These are phyloP conservation scores for Cystobasidium slooffiae DNA, from an alignment of 1,284 basidiomycete genomes.

Conservation along the genomic window DNA sequence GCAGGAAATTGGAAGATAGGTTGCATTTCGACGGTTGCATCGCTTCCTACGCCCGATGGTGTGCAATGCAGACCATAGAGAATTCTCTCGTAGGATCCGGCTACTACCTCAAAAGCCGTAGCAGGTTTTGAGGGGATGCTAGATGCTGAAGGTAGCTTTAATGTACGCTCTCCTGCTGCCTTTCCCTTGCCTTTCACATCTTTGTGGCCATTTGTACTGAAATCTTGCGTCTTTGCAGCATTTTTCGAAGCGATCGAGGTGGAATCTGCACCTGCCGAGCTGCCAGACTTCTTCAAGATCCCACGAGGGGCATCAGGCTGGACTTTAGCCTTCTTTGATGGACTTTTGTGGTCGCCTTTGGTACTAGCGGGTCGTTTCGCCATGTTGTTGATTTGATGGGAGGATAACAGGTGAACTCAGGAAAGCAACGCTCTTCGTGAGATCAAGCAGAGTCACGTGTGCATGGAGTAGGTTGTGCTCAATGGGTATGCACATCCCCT, in stretches of 20 bases:
- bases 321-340: slow-evolving; percentile 18
- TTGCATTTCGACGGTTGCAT: slow-evolving; percentile 54
- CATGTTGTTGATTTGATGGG: slow-evolving; percentile 1
- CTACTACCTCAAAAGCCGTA: slow-evolving; percentile 79
- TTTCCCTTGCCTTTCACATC: slow-evolving; percentile 29
- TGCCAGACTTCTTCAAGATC: slow-evolving; percentile 15
- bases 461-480: no score
- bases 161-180: background rate
- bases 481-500: no score
- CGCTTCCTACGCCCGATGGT: slow-evolving; percentile 50
- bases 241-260: slow-evolving; percentile 25
- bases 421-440: background rate
- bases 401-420: background rate
- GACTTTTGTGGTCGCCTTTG: background rate
- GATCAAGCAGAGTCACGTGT: background rate
- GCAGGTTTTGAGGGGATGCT: slow-evolving; percentile 28
- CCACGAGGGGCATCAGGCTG: background rate
- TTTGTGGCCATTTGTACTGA: background rate
- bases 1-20: slow-evolving; percentile 94
- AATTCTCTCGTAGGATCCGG: slow-evolving; percentile 92
- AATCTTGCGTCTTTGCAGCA: slow-evolving; percentile 9
- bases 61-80: slow-evolving; percentile 78
- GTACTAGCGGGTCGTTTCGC: slow-evolving; percentile 13
- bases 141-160: background rate
- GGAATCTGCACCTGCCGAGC: background rate